These are phyloP conservation scores for Galeopsis tetrahit DNA, from an alignment of 257 asterid species.

Conservation along the genomic window DNA sequence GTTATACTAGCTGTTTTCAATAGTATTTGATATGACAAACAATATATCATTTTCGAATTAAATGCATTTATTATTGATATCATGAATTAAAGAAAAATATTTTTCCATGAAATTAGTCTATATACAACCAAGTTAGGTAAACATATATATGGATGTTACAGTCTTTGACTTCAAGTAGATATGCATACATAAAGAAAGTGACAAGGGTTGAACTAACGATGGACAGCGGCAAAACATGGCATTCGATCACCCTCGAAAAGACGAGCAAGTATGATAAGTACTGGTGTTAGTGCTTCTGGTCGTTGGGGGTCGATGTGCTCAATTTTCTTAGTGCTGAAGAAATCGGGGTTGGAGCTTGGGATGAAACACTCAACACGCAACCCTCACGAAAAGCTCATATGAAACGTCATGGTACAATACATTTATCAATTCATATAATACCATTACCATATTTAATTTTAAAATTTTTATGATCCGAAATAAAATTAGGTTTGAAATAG, in stretches of 20 bases:
- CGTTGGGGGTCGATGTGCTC: conserved; percentile 77
- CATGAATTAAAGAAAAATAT: neutral
- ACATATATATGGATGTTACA: neutral
- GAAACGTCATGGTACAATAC: conserved; percentile 80
- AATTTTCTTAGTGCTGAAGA: conserved; percentile 77
- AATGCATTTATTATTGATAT: neutral
- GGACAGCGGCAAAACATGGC: conserved; percentile 94
- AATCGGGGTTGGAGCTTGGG: conserved; percentile 93
- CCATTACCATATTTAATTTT: too few relatives aligned
- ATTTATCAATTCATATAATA: too few relatives aligned
- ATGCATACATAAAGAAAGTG: conserved; percentile 54
- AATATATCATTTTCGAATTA: neutral
- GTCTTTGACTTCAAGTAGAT: neutral
- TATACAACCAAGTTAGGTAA: neutral
- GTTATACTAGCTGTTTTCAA: neutral
- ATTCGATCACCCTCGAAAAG: conserved; percentile 75
- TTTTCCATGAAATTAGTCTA: neutral
- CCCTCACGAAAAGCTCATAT: conserved; percentile 86
- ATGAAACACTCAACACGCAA: conserved; percentile 86
- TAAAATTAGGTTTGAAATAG: too few relatives aligned
- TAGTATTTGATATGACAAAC: conserved; percentile 7
- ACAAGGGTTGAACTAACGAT: conserved; percentile 85
- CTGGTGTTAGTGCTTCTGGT: conserved; percentile 99
- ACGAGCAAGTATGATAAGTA: conserved; percentile 77
- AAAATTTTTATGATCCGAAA: too few relatives aligned